These are phyloP conservation scores for Globisporangium emineosum DNA, from an alignment of 352 stramenopile species.

Conservation along the genomic window DNA sequence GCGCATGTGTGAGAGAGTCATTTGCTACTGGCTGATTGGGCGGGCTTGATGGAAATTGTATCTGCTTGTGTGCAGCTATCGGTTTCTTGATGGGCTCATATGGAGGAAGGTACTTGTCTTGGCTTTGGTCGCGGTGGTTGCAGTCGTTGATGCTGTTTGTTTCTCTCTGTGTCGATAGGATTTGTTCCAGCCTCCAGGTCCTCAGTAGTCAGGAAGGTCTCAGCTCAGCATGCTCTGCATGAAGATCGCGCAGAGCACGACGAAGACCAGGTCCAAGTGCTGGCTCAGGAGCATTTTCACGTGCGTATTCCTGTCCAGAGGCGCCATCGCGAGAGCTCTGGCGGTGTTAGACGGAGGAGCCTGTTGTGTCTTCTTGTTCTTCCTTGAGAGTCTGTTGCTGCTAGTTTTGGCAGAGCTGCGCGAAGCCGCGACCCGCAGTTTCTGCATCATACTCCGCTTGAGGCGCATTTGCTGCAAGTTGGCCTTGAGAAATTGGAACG, in stretches of 20 bases:
- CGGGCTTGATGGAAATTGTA: neutral
- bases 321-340: neutral
- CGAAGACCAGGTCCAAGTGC: constrained; percentile 24
- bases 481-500: constrained; percentile 29
- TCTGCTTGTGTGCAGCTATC: neutral
- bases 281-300: constrained; percentile 14
- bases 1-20: neutral
- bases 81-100: neutral
- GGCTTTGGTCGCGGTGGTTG: neutral
- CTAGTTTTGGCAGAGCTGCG: neutral
- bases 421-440: constrained; percentile 1
- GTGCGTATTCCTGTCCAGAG: neutral
- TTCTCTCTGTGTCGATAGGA: neutral
- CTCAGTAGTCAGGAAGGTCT: neutral
- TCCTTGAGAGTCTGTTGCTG: neutral
- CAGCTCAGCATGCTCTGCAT: constrained; percentile 6
- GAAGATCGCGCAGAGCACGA: constrained; percentile 13
- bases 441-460: constrained; percentile 19
- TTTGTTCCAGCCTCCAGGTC: neutral
- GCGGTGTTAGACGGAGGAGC: neutral
- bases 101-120: neutral
- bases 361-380: neutral
- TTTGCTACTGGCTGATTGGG: neutral
- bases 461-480: constrained; percentile 23
- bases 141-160: neutral